Base-by-base conservation (phyloP, 257 asterid species). In the Anisodus acutangulus region DNA sequence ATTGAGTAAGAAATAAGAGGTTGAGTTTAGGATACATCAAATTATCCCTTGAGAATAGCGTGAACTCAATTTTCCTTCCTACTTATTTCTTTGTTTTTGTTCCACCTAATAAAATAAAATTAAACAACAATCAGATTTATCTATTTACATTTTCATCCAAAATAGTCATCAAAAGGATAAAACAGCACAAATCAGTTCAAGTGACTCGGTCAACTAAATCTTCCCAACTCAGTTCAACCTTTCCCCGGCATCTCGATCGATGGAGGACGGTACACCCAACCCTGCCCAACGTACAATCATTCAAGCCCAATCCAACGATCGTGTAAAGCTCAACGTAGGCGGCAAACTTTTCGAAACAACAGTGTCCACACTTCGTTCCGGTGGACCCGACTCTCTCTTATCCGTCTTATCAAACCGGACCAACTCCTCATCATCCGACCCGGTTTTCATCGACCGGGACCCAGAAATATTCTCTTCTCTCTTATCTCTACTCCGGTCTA, bases 331-430 rank as follows among this genome's bases (percentile, higher is more conserved):
- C 87, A 96, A 96, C 90, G 99, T 96, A 5, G 98, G 98, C 2
- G 98, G 99, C 49, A 96, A 92, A 90, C 92, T 94, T 79, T 96
- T 96, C 88, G 98, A 94, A 85, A 96, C 99, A 35, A 94, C 99
- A 57, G 87, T 91, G 22, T 76, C 97, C 22, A 96, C 98, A 26
- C 97, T 94, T 72, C 93, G 92, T 1, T 94, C 95, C 83, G 97
- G 97, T 70, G 98, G 98, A 0, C 90, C 97, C 0, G 99, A 96
- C 78, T 90, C 99, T 58, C 95, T 96, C 59, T 84, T 96, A 5
- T 91, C 85, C 81, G 91, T 91, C 54, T 89, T 94, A 53, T 92
- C 99, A 54, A 91, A 85, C 88, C 95, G 97, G 5, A 85, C 80
- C 37, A 87, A 86, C 43, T 0, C 35, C 35, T 31, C 35, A 31